Base-by-base conservation (phyloP, 306 rosid genomes). In the Quercus glauca region DNA sequence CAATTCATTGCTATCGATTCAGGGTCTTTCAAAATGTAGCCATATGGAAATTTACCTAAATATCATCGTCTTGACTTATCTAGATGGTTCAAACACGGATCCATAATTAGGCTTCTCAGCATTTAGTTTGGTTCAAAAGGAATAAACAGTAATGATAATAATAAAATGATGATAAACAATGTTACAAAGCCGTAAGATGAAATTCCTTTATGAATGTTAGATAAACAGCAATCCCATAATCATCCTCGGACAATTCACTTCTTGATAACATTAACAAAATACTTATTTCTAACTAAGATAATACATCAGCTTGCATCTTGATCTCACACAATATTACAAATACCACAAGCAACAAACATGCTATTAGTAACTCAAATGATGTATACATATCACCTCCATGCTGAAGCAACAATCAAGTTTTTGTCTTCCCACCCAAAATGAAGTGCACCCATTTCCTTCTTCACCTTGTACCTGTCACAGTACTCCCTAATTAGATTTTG, bases 401-500 rank as follows among this genome's bases (percentile, higher is more conserved):
- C 93, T 41, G 99, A 93, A 76, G 99, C 86, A 80, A 95, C 93
- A 72, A 95, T 89, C 92, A 95, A 88, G 86, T 79, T 91, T 78
- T 93, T 95, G 84, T 89, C 90, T 82, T 88, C 97, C 99, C 99
- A 95, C 76, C 99, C 99, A 73, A 95, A 95, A 79, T 89, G 96
- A 74, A 95, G 89, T 12, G 92, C 90, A 2, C 93, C 97, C 84
- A 85, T 86, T 73, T 91, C 99, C 77, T 91, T 91, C 83, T 91
- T 89, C 77, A 91, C 67, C 81, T 85, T 90, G 86, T 86, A 95
- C 86, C 81, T 90, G 71, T 91, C 89, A 64, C 92, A 86, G 43
- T 95, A 95, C 81, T 84, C 56, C 88, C 83, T 85, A 58, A 83
- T 85, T 13, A 84, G 92, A 26, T 85, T 79, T 18, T 77, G 52